Evolutionary conservation across 1,139 yeast species (phyloP), one percentile per base, ranked within the genome.

Genomic region (Taphrina confusa): DNA sequence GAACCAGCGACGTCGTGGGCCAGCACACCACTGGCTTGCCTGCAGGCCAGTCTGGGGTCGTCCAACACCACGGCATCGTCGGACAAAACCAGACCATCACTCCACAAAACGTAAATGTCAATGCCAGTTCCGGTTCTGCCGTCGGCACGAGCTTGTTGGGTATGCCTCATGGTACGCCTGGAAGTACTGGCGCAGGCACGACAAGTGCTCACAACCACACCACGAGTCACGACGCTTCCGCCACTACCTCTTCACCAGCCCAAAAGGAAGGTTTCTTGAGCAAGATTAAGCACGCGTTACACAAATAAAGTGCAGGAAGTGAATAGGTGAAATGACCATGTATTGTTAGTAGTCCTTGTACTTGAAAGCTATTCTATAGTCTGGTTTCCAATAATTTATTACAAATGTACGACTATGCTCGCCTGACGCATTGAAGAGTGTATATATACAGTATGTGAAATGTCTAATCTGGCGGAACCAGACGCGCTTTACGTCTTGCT

Each of bases 261-360:
- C 34, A 45, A n/a, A 45, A 45, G 37, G 37, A 45, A 14, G 34
- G 37, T 4, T 16, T 45, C 37, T 28, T 45, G 50, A 30, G 37
- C 27, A 45, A 45, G 37, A 4, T 45, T 6, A 45, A 45, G 50
- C 50, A 45, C 37, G 42, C 42, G n/a, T 18, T 37, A n/a, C 42
- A 37, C 42, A 37, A 18, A n/a, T 37, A 18, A n/a, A 8, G 9
- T 1, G 25, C 25, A 25, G 14, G 37, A 12, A 33, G 37, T 33
- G 14, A 18, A n/a, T n/a, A n/a, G n/a, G n/a, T n/a, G n/a, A n/a
- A n/a, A n/a, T n/a, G n/a, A n/a, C n/a, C n/a, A n/a, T n/a, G n/a
- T n/a, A n/a, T n/a, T n/a, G n/a, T n/a, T n/a, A n/a, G n/a, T n/a
- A n/a, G n/a, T n/a, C n/a, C n/a, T n/a, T n/a, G n/a, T n/a, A n/a